Evolutionary conservation across 2,329 filamentous ascomycete genomes (phyloP), one percentile per base, ranked within the genome.

Genomic region (Pseudocercospora fijiensis): DNA sequence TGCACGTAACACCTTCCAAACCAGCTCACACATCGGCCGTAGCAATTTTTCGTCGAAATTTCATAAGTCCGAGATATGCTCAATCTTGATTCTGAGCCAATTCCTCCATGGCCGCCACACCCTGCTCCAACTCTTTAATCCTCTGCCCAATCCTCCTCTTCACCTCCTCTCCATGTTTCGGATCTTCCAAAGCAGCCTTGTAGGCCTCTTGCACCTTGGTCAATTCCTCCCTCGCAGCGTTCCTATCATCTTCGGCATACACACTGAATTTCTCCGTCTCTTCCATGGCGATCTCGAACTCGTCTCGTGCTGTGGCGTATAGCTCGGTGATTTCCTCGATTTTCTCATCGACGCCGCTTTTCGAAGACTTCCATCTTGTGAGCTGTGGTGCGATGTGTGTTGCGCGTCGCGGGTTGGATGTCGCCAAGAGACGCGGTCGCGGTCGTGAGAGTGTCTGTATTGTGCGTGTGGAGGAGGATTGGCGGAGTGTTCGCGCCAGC

Each of bases 221-320:
- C 60, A 86, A 69, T 67, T 84, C 84, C 70, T 84, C 82, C 10
- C 80, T 71, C 30, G 84, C 83, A 24, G 83, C 83, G 18, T 78
- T 80, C 4, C 84, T 76, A 65, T 86, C 83, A 26, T 83, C 83
- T 18, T 80, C 77, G 1, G 84, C 84, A 72, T 86, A 86, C 30
- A 84, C 80, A 10, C 82, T 83, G 62, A 81, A 80, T 74, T 83
- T 84, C 66, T 81, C 78, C 18, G 80, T 83, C 70, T 83, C 81
- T 65, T 84, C 82, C 60, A 78, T 76, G 28, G 81, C 82, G 30
- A 83, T 83, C 61, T 84, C 81, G 69, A 83, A 83, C 72, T 77
- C 76, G 59, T 77, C 76, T 62, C 73, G 73, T 6, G 76, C 76
- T n/a, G 75, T 77, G 18, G 74, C 71, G 65, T 74, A 79, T 37